Evolutionary conservation across 129 eudicot species (phyloP).

Genomic region (Chrysanthemum seticuspe): DNA sequence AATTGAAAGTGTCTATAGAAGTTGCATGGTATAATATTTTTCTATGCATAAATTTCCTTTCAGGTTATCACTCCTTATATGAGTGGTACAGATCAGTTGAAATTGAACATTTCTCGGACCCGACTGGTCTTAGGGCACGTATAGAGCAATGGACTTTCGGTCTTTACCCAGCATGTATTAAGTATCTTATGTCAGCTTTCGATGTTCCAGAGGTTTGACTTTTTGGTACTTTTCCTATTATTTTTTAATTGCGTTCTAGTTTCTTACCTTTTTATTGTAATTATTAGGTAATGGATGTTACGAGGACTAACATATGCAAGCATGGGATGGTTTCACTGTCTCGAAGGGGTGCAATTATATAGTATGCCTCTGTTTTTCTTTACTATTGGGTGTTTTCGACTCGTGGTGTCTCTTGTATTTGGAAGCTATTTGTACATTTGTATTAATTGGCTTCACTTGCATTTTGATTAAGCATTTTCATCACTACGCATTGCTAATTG

Average conservation of each 20-base stretch:
- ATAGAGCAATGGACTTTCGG: conserved; percentile 95
- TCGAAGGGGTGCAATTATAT: conserved; percentile 70
- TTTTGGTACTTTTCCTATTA: neutral
- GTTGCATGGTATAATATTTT: conserved; percentile 3
- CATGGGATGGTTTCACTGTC: conserved; percentile 76
- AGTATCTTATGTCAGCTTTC: conserved; percentile 93
- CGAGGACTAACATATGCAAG: conserved; percentile 82
- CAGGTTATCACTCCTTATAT: conserved; percentile 92
- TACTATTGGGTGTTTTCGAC: conserved; percentile 95
- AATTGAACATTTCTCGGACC: conserved; percentile 94
- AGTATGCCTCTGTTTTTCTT: conserved; percentile 85
- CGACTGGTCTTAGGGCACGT: conserved; percentile 88
- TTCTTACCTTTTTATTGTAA: neutral
- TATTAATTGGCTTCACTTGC: conserved; percentile 92
- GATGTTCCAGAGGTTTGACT: conserved; percentile 88
- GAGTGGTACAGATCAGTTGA: conserved; percentile 86
- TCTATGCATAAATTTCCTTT: conserved; percentile 10
- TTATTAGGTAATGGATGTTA: conserved; percentile 93
- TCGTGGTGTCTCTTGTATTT: conserved; percentile 80
- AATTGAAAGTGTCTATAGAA: neutral
- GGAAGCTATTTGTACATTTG: conserved; percentile 93
- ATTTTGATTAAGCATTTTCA: conserved; percentile 95
- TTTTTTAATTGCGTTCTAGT: neutral
- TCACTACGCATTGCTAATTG: conserved; percentile 91
- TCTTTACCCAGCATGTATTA: conserved; percentile 96